Evolutionary conservation across 75 land plant genomes (phyloP).

Genomic region (Isoetes taiwanensis): DNA sequence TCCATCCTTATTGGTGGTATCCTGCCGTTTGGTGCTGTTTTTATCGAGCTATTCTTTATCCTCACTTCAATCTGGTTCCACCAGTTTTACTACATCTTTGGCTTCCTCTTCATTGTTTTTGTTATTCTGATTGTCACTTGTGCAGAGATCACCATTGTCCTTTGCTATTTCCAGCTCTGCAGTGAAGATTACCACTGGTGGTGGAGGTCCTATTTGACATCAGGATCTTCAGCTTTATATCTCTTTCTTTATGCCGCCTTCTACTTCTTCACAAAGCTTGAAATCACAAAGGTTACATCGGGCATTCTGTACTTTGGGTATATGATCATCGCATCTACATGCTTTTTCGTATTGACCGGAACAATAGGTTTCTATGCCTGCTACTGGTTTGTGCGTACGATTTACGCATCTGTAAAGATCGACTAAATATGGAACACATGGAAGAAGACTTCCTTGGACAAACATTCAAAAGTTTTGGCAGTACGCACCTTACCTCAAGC

Average conservation of each 20-base stretch:
- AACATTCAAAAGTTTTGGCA: too few species aligned
- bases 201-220: conserved; percentile 88
- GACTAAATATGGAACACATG: too few species aligned
- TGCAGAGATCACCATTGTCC: conserved; percentile 82
- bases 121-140: conserved; percentile 70
- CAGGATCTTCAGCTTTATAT: conserved; percentile 83
- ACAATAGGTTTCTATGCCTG: conserved; percentile 90
- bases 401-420: conserved; percentile 87
- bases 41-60: conserved; percentile 93
- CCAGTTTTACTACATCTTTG: conserved; percentile 92
- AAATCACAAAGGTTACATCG: conserved; percentile 75
- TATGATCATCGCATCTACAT: conserved; percentile 63
- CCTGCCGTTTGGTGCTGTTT: conserved; percentile 70
- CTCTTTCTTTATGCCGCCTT: conserved; percentile 80
- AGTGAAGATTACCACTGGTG: conserved; percentile 91
- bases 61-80: conserved; percentile 84
- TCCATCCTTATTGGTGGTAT: conserved; percentile 77
- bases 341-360: conserved; percentile 81
- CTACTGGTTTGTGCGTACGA: conserved; percentile 79
- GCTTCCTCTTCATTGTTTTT: conserved; percentile 88
- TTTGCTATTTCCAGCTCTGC: conserved; percentile 92
- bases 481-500: too few species aligned
- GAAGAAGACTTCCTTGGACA: too few species aligned
- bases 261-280: conserved; percentile 84
- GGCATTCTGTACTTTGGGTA: conserved; percentile 82